Conservation (phyloP, 2,329 filamentous ascomycete genomes). For the Colletotrichum australisinense region DNA sequence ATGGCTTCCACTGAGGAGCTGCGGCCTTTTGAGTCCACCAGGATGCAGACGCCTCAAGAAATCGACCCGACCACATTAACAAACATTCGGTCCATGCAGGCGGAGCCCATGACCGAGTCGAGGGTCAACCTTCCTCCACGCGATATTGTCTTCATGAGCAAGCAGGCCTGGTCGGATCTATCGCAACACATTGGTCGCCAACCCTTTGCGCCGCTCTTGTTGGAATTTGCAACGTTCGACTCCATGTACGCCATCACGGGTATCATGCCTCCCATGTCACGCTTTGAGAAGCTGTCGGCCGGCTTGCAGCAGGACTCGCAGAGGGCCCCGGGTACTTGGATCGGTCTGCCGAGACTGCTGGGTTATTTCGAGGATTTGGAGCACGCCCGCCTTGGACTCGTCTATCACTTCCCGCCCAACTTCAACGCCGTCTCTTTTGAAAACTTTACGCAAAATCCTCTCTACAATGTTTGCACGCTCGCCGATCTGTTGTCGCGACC, state of each 20-base stretch:
- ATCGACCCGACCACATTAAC: constrained; percentile 67
- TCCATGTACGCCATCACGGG: constrained; percentile 71
- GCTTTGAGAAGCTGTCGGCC: constrained; percentile 72
- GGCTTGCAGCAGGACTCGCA: constrained; percentile 67
- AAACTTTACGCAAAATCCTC: constrained; percentile 59
- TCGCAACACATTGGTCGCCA: constrained; percentile 54
- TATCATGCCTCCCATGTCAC: constrained; percentile 72
- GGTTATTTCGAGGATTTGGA: constrained; percentile 82
- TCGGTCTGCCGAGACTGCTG: constrained; percentile 69
- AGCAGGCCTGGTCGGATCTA: constrained; percentile 62
- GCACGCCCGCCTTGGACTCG: constrained; percentile 76
- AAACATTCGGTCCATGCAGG: constrained; percentile 56
- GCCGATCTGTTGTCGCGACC: constrained; percentile 63
- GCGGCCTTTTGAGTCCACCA: constrained; percentile 67
- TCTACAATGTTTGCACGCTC: constrained; percentile 65
- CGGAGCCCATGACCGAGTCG: constrained; percentile 42
- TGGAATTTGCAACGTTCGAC: constrained; percentile 78
- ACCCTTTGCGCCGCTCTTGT: constrained; percentile 68
- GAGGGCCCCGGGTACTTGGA: constrained; percentile 66
- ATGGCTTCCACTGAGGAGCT: constrained; percentile 55
- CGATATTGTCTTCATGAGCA: constrained; percentile 62
- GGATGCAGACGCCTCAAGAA: constrained; percentile 71
- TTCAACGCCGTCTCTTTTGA: constrained; percentile 70
- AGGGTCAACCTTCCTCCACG: constrained; percentile 45
- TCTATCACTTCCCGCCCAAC: constrained; percentile 78